A percentile compares a stretch with the other conserved stretches of the same genome.
Conservation (phyloP, 352 stramenopile genomes). For the Phytophthora syringae region DNA sequence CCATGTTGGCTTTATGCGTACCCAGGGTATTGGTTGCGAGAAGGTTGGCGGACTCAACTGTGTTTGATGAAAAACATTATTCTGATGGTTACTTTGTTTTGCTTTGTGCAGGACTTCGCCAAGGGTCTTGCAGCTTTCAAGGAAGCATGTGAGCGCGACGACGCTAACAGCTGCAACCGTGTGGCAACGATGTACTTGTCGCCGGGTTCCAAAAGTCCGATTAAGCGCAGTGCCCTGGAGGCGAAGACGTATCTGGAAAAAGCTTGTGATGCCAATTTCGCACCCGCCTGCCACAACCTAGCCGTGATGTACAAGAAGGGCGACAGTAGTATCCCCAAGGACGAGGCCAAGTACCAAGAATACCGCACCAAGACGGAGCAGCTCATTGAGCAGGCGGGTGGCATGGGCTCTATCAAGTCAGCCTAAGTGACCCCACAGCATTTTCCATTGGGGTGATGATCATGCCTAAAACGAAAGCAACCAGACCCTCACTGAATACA, state of each 20-base stretch:
- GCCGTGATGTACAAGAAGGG: slow-evolving; percentile 91
- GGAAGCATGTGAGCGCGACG: slow-evolving; percentile 74
- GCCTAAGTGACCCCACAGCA: slow-evolving; percentile 15
- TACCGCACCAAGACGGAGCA: slow-evolving; percentile 80
- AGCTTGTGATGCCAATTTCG: slow-evolving; percentile 86
- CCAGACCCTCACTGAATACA: no score
- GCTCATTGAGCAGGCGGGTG: slow-evolving; percentile 80
- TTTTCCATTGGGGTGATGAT: background rate
- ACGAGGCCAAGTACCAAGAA: slow-evolving; percentile 71
- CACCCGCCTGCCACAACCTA: slow-evolving; percentile 88
- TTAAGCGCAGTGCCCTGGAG: slow-evolving; percentile 55
- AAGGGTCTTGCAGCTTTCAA: slow-evolving; percentile 80
- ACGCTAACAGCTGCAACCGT: slow-evolving; percentile 85
- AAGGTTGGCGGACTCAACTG: slow-evolving; percentile 51
- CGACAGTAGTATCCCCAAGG: slow-evolving; percentile 70
- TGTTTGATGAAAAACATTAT: background rate
- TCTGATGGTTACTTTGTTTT: slow-evolving; percentile 7
- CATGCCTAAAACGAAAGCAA: no score
- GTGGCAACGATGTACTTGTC: slow-evolving; percentile 81
- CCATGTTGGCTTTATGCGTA: slow-evolving; percentile 86
- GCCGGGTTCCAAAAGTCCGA: slow-evolving; percentile 30
- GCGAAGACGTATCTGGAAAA: slow-evolving; percentile 77
- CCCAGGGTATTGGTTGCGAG: slow-evolving; percentile 68
- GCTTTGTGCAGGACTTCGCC: slow-evolving; percentile 45
- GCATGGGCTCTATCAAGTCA: slow-evolving; percentile 53